Evolutionary conservation across 768 basidiomycete species (phyloP), one percentile per base, ranked within the genome.

Genomic region (Boletales sp.): DNA sequence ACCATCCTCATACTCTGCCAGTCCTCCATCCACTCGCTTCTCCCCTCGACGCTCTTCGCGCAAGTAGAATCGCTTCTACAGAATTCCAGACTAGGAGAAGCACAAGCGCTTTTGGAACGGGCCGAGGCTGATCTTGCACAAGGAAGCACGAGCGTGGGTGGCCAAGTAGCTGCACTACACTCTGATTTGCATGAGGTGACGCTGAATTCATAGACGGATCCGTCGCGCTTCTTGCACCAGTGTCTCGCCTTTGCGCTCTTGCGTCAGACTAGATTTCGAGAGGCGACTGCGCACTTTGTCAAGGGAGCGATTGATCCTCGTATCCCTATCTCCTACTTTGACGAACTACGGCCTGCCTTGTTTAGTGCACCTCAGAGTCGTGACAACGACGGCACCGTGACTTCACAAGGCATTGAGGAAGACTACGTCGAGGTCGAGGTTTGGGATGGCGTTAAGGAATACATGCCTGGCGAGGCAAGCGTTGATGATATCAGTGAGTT

Each of bases 401-500:
- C 30, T 32, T 12, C 24, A 30, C 48, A 21, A 35, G 21, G 24
- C 13, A 41, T 19, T 10, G 43, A 40, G 14, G 42, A 56, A 11
- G 56, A 70, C 8, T 71, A 72, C 9, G 83, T 90, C 50, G 69
- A 76, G 11, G 72, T 87, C 37, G 81, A 88, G 50, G 72, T 93
- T 6, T 94, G 84, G 69, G 74, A 82, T 40, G 93, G 93, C 9
- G 75, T 94, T 4, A 81, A 76, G 50, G 82, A 84, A 54, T 76
- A 79, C 49, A 82, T 94, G 80, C 82, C 84, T 0, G 59, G 68
- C 2, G 85, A 91, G 60, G 72, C 72, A 15, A 83, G 78, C 6
- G 78, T 95, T 6, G 88, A 94, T 52, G 86, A 88, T 50, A 84
- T 95, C 60, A 87, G 94, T 95, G 66, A 86, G 93, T 84, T 30